Base-by-base conservation (phyloP, 176 grass and related monocot species). In the Musa acuminata region DNA sequence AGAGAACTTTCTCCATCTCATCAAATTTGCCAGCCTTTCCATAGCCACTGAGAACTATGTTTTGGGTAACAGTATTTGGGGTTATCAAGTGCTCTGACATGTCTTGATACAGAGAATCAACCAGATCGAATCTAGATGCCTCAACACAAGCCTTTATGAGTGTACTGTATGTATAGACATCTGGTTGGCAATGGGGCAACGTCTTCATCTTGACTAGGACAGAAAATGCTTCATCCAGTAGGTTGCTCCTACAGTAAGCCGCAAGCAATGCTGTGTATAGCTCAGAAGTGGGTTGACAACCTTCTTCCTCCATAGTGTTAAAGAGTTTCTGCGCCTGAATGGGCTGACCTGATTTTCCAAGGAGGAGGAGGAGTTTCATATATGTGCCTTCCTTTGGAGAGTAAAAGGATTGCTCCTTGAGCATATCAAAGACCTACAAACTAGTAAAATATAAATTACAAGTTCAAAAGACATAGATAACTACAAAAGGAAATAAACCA, bases 141-240 rank as follows among this genome's bases (percentile, higher is more conserved):
- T 97, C 90, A 0, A 86, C 84, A 13, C 88, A 97, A 17, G 94
- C 90, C 59, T 97, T 97, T 57, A 97, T 80, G 75, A 97, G 73
- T 8, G 65, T 97, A 72, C 90, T 97, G 80, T 93, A 93, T 35
- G 94, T 97, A 52, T 97, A 97, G 14, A 90, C 90, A 23, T 97
- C 94, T 57, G 94, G 94, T 74, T 88, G 93, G 72, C 85, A 90
- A 52, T 83, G 80, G 1, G 93, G 90, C 0, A 81, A 69, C 8
- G 81, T 78, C 58, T 90, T 97, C 93, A 97, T 97, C 53, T 82
- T 80, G 1, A 27, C 8, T 3, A 93, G 87, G 48, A 97, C 79
- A 59, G 81, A 80, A 50, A 85, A 83, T 16, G 94, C 90, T 5
- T 97, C 74, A 16, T 97, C 87, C 17, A 97, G 52, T 49, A 90